Evolutionary conservation across 208 protist species (phyloP).

Genomic region (Crithidia fasciculata): DNA sequence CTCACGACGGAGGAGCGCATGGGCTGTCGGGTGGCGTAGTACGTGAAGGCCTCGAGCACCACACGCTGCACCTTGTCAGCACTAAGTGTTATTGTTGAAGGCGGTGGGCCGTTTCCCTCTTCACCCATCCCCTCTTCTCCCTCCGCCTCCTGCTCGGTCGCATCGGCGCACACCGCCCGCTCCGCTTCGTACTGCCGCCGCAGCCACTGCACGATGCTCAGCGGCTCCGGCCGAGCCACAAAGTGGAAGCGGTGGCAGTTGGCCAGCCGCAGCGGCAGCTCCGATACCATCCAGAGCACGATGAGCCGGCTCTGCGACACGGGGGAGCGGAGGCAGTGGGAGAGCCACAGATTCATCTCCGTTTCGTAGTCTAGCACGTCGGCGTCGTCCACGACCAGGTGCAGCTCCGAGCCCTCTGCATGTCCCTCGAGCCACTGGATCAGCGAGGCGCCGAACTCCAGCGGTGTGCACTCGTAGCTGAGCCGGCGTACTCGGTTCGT

Average conservation of each 20-base stretch:
- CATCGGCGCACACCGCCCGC: background rate
- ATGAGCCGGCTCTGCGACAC: constrained; percentile 30
- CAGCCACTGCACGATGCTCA: constrained; percentile 56
- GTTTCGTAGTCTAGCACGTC: constrained; percentile 58
- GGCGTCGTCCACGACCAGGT: constrained; percentile 87
- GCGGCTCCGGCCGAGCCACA: constrained; percentile 44
- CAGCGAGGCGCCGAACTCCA: constrained; percentile 64
- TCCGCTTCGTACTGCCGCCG: constrained; percentile 28
- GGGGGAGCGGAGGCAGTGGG: constrained; percentile 35
- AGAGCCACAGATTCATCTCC: constrained; percentile 62
- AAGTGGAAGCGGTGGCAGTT: constrained; percentile 86
- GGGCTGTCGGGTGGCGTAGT: constrained; percentile 77
- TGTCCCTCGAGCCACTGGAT: constrained; percentile 55
- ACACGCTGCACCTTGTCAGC: constrained; percentile 20
- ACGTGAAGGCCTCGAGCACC: constrained; percentile 43
- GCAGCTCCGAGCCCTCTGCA: constrained; percentile 64
- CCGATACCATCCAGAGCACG: constrained; percentile 76
- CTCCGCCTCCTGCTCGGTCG: background rate
- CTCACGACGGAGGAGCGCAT: constrained; percentile 74
- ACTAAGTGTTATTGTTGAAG: constrained; percentile 2
- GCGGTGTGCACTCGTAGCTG: constrained; percentile 47
- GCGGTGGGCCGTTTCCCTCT: background rate
- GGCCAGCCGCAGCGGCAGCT: constrained; percentile 67
- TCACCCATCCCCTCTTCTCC: background rate
- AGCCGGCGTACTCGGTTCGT: constrained; percentile 28